A percentile compares a stretch with the other conserved stretches of the same genome.
phyloP scores from a whole-genome alignment of 176 grass and related monocot species.

The Oryza punctata region DNA sequence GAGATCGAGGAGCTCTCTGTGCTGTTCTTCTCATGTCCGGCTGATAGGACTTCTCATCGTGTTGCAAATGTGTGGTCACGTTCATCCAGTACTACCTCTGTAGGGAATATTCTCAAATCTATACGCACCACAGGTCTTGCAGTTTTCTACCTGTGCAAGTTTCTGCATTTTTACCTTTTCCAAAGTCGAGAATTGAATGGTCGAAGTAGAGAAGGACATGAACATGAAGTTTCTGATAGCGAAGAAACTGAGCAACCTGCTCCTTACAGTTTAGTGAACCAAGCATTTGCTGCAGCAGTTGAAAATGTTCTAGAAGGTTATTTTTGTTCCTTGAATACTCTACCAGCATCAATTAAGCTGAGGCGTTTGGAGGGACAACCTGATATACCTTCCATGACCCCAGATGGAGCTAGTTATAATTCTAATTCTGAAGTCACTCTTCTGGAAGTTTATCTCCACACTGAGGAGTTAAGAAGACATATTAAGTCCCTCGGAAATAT shows the following conservation, averaged over 20 bases:
- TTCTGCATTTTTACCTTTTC: conserved; percentile 75
- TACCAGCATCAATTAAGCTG: conserved; percentile 69
- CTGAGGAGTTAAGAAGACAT: conserved; percentile 83
- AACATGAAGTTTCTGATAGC: conserved; percentile 33
- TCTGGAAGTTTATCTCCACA: conserved; percentile 91
- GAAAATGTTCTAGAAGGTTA: conserved; percentile 91
- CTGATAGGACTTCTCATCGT: conserved; percentile 73
- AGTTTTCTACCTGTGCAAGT: conserved; percentile 80
- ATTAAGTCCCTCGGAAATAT: conserved; percentile 89
- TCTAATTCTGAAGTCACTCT: conserved; percentile 70
- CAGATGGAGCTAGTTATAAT: conserved; percentile 35
- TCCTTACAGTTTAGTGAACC: conserved; percentile 81
- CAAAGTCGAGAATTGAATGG: conserved; percentile 41
- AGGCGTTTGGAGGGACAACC: conserved; percentile 44
- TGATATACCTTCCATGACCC: conserved; percentile 25
- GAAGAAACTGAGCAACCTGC: conserved; percentile 30
- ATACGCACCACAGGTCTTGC: conserved; percentile 59
- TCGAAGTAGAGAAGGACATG: conserved; percentile 29
- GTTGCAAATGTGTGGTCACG: conserved; percentile 77
- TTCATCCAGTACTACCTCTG: conserved; percentile 61
- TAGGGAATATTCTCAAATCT: conserved; percentile 79
- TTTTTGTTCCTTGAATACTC: conserved; percentile 82
- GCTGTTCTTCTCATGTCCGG: conserved; percentile 62
- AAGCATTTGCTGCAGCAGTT: conserved; percentile 82
- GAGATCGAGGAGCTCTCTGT: conserved; percentile 76